These are phyloP conservation scores for Luffa acutangula DNA, from an alignment of 306 rosid genomes.

Conservation along the genomic window DNA sequence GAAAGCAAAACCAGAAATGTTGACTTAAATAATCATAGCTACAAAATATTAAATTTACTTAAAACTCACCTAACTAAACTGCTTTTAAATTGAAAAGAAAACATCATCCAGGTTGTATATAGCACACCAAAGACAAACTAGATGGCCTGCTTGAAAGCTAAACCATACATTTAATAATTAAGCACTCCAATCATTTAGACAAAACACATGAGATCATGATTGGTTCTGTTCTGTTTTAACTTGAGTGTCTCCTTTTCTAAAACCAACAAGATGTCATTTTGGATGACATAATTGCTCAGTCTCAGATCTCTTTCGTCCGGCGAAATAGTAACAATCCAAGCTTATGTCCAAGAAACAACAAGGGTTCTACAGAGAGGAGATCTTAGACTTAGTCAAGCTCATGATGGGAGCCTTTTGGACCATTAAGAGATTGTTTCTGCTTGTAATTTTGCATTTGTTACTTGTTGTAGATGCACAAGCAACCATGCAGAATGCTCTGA, in stretches of 20 bases:
- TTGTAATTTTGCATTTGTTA: slow-evolving; percentile 5
- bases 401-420: not conserved
- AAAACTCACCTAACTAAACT: not conserved
- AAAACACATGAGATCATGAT: not conserved
- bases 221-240: not conserved
- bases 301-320: not conserved
- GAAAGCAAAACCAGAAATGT: no score
- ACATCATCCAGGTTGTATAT: not conserved
- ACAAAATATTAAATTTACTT: not conserved
- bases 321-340: not conserved
- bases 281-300: not conserved
- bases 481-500: not conserved
- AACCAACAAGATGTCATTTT: not conserved
- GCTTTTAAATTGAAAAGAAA: not conserved
- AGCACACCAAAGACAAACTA: not conserved
- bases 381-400: slow-evolving; percentile 3
- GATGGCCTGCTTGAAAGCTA: not conserved
- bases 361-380: not conserved
- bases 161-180: not conserved
- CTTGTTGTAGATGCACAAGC: not conserved
- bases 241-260: not conserved
- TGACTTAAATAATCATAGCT: no score
- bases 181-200: not conserved
- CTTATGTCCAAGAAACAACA: not conserved
- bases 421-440: not conserved